These are phyloP conservation scores for Rhodotorula babjevae DNA, from an alignment of 768 basidiomycete genomes.

Conservation along the genomic window DNA sequence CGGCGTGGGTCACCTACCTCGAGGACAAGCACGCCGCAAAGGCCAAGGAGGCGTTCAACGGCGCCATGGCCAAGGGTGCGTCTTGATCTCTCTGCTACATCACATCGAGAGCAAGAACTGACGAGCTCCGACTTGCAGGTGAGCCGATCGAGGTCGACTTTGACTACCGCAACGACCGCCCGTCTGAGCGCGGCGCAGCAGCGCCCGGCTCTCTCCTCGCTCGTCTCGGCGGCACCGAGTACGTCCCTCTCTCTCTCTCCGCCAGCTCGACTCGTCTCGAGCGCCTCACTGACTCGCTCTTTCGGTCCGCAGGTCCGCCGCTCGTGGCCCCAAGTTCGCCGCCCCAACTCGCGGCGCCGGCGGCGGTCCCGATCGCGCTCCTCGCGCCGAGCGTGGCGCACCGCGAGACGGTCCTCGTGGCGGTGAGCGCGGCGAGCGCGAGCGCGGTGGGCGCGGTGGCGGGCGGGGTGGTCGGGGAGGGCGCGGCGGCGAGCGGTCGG, in stretches of 20 bases:
- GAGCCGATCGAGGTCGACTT: slow-evolving; percentile 39
- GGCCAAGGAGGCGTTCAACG: slow-evolving; percentile 43
- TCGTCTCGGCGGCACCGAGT: slow-evolving; percentile 31
- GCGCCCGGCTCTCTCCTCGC: slow-evolving; percentile 30
- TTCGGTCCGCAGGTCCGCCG: too few species aligned
- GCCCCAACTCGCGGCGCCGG: neutral
- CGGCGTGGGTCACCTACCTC: slow-evolving; percentile 34
- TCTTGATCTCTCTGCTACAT: neutral
- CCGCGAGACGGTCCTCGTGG: neutral
- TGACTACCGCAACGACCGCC: slow-evolving; percentile 18
- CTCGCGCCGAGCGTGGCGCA: slow-evolving; percentile 1
- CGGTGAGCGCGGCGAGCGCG: neutral
- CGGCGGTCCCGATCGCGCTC: neutral
- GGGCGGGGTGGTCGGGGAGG: slow-evolving; percentile 4
- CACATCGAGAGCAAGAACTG: neutral
- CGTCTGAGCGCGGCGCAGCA: neutral
- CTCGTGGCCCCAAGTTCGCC: slow-evolving; percentile 5
- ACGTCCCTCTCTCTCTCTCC: neutral
- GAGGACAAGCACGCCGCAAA: slow-evolving; percentile 34
- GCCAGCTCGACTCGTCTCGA: neutral
- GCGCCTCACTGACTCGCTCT: neutral
- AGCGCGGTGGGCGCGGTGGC: neutral
- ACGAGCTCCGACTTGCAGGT: slow-evolving; percentile 9
- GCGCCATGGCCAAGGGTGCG: slow-evolving; percentile 42
- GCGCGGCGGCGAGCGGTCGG: neutral